phyloP scores from a whole-genome alignment of 495 filamentous ascomycete genomes.

The Aspergillus sclerotioniger region DNA sequence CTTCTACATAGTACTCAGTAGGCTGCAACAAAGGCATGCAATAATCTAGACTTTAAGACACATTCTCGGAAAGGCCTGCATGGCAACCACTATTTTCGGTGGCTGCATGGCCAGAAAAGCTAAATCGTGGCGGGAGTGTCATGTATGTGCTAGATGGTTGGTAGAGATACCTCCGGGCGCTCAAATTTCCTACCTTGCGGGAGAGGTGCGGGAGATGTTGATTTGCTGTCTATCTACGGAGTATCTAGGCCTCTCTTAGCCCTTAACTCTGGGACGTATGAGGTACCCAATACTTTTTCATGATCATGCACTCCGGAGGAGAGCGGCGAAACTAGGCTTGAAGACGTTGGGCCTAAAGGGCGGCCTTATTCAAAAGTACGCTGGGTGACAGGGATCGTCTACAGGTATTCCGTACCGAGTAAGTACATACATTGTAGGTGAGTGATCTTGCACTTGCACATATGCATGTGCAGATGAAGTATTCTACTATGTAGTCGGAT shows the following conservation, averaged over 20 bases:
- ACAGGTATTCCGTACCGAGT: not conserved
- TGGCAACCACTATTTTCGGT: not conserved
- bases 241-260: too few relatives aligned
- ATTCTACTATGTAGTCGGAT: not conserved
- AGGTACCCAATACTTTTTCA: not conserved
- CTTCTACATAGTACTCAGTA: not conserved
- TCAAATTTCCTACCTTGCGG: too few relatives aligned
- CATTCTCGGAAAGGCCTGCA: not conserved
- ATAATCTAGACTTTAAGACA: not conserved
- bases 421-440: too few relatives aligned
- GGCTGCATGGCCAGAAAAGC: not conserved
- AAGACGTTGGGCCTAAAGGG: not conserved
- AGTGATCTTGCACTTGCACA: not conserved
- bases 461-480: not conserved
- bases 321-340: not conserved
- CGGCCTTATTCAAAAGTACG: not conserved
- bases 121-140: not conserved
- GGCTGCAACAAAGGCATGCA: not conserved
- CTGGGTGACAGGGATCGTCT: not conserved
- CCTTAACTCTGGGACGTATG: not conserved
- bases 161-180: not conserved
- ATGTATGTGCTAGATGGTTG: not conserved
- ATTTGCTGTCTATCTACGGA: not conserved
- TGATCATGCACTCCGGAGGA: not conserved
- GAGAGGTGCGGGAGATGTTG: too few relatives aligned